Percentiles rank a stretch among this genome's conserved stretches.
These are phyloP conservation scores for Didymella lethalis DNA, from an alignment of 2,329 filamentous ascomycete genomes.

Conservation along the genomic window DNA sequence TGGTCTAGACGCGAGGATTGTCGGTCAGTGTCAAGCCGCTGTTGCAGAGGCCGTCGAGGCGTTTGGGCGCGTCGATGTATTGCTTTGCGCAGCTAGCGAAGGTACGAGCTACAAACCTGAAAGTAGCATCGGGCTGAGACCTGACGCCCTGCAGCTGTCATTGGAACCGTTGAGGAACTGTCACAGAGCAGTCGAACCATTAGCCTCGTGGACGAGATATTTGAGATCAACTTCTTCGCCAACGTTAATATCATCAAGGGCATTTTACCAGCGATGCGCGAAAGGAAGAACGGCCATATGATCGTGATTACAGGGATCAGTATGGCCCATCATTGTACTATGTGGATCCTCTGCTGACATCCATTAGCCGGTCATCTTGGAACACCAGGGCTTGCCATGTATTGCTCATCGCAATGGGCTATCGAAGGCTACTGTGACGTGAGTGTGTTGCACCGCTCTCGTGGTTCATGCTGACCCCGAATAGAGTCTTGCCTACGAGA, in stretches of 20 bases:
- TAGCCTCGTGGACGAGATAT: constrained; percentile 86
- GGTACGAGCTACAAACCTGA: constrained; percentile 56
- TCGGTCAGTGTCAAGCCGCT: constrained; percentile 80
- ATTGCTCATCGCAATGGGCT: constrained; percentile 92
- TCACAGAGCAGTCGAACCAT: constrained; percentile 75
- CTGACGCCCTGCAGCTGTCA: constrained; percentile 66
- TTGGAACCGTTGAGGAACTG: constrained; percentile 91
- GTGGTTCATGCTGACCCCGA: not conserved
- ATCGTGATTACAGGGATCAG: constrained; percentile 87
- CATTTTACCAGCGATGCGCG: constrained; percentile 78
- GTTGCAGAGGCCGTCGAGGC: constrained; percentile 84
- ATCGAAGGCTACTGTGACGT: constrained; percentile 95
- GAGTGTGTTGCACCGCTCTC: not conserved
- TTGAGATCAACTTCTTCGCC: constrained; percentile 93
- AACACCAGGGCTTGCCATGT: constrained; percentile 88
- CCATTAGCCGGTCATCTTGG: constrained; percentile 79
- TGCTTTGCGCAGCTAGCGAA: constrained; percentile 89
- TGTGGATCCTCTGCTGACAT: constrained; percentile 20
- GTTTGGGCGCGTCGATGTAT: constrained; percentile 87
- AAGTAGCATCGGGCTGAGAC: not conserved
- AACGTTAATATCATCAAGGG: constrained; percentile 97
- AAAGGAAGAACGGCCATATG: constrained; percentile 85
- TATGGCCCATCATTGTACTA: constrained; percentile 36
- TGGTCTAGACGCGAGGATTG: constrained; percentile 66
- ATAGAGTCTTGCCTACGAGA: constrained; percentile 85